Conservation (phyloP, 768 basidiomycete genomes). For the Leccinum obscurum region DNA sequence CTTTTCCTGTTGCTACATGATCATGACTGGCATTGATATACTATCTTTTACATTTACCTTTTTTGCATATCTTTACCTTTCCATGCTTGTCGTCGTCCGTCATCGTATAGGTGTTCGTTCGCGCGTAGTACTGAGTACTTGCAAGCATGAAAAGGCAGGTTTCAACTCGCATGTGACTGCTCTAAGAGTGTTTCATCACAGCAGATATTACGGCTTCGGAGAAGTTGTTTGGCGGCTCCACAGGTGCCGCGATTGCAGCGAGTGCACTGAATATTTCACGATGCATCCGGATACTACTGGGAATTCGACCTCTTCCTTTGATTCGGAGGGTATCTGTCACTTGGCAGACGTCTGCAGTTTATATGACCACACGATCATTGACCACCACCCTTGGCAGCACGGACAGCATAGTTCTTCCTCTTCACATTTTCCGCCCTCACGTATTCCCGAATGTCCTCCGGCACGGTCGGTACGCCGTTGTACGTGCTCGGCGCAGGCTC, state of each 20-base stretch:
- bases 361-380: too few species aligned
- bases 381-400: slow-evolving; percentile 38
- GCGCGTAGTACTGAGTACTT: slow-evolving; percentile 17
- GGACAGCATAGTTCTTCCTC: slow-evolving; percentile 25
- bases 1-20: background rate
- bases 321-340: background rate
- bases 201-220: background rate
- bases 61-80: background rate
- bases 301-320: background rate
- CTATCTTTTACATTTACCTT: background rate
- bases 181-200: background rate
- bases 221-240: background rate
- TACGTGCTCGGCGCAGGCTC: slow-evolving; percentile 26
- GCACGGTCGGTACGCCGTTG: slow-evolving; percentile 15
- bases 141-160: background rate
- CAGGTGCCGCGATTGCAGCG: too few species aligned
- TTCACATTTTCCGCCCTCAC: slow-evolving; percentile 23
- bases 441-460: slow-evolving; percentile 23
- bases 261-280: too few species aligned
- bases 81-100: background rate
- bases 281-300: background rate
- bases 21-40: slow-evolving; percentile 10
- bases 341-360: too few species aligned
- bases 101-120: background rate
- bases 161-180: background rate